phyloP scores from a whole-genome alignment of 2,329 filamentous ascomycete species.

The Pseudogymnoascus sp. region DNA sequence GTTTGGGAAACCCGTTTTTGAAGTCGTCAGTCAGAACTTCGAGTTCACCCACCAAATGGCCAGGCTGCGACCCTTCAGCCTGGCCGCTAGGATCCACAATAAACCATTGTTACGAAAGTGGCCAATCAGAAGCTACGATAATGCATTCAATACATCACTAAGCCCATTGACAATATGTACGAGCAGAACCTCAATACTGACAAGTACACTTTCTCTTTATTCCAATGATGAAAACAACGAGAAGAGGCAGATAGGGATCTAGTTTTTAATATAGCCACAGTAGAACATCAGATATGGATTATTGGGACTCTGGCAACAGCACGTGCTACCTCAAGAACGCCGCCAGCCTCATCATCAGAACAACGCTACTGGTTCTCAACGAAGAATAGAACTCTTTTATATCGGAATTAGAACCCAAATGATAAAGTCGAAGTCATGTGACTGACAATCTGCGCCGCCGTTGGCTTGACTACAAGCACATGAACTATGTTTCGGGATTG shows the following conservation, averaged over 20 bases:
- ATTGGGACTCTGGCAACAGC: not conserved
- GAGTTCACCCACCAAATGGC: not conserved
- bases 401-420: not conserved
- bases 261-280: not conserved
- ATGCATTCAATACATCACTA: not conserved
- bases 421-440: not conserved
- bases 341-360: not conserved
- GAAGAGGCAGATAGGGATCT: not conserved
- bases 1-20: not conserved
- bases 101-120: not conserved
- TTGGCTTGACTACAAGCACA: constrained; percentile 6
- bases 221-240: not conserved
- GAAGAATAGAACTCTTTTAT: not conserved
- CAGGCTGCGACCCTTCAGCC: constrained; percentile 1
- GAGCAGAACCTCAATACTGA: not conserved
- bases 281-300: not conserved
- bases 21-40: not conserved
- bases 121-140: not conserved
- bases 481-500: constrained; percentile 5
- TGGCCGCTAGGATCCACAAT: not conserved
- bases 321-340: not conserved
- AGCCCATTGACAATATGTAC: constrained; percentile 7
- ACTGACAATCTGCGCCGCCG: not conserved
- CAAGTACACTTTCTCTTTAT: not conserved
- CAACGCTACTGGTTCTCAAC: not conserved